Conservation (phyloP, 2,329 filamentous ascomycete genomes). For the Monosporascus sp. region DNA sequence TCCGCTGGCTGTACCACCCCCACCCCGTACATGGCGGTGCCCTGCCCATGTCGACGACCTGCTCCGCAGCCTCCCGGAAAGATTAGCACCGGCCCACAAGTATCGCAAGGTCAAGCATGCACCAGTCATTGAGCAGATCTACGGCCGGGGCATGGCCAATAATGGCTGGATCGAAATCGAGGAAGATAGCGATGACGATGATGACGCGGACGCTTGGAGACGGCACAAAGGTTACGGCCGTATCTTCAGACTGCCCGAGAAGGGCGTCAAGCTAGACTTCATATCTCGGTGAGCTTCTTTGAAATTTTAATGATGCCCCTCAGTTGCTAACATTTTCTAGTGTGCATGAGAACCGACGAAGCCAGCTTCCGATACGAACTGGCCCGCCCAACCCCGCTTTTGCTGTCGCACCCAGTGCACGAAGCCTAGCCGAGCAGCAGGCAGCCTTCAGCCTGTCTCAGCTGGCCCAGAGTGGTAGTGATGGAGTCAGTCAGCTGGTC, state of each 20-base stretch:
- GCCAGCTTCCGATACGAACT: conserved; percentile 11
- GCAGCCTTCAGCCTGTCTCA: conserved; percentile 60
- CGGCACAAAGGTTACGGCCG: conserved; percentile 59
- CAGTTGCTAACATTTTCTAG: conserved; percentile 19
- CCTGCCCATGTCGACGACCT: conserved; percentile 81
- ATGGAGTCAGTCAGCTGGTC: conserved; percentile 50
- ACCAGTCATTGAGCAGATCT: conserved; percentile 45
- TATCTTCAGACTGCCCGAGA: conserved; percentile 58
- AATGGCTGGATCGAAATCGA: conserved; percentile 70
- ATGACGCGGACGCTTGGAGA: conserved; percentile 47
- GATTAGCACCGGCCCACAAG: conserved; percentile 55
- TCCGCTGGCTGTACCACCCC: conserved; percentile 73
- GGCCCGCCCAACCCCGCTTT: conserved; percentile 15
- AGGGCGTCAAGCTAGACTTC: conserved; percentile 67
- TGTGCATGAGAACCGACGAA: conserved; percentile 24
- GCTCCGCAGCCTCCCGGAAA: conserved; percentile 52
- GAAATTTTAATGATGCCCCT: not conserved
- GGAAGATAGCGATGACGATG: conserved; percentile 51
- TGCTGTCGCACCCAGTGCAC: conserved; percentile 32
- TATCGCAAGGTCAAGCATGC: conserved; percentile 57
- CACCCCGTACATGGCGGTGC: conserved; percentile 78
- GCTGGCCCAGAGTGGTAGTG: conserved; percentile 46
- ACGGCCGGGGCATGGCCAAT: conserved; percentile 62
- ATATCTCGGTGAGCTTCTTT: conserved; percentile 52
- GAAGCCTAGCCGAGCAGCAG: conserved; percentile 58